Conservation (phyloP, 306 rosid species). For the Cucurbita moschata region DNA sequence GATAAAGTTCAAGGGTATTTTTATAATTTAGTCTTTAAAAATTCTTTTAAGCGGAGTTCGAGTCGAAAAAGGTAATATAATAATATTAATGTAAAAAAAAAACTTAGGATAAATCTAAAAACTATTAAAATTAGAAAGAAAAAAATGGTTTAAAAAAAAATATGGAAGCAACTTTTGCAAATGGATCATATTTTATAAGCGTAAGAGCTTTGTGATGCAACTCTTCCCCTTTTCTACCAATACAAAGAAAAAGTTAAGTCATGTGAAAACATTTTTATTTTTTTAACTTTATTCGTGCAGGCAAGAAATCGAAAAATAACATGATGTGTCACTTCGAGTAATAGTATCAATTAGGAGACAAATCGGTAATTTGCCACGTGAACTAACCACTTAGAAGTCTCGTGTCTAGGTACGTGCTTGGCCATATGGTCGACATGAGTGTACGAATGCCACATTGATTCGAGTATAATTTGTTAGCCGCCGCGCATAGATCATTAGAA, state of each 20-base stretch:
- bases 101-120: neutral
- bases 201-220: neutral
- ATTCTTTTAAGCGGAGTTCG: neutral
- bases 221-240: neutral
- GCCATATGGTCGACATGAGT: too few relatives aligned
- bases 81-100: neutral
- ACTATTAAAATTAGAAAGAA: neutral
- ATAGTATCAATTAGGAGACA: too few relatives aligned
- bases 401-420: too few relatives aligned
- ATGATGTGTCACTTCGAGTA: too few relatives aligned
- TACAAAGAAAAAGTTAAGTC: neutral
- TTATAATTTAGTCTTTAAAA: too few relatives aligned
- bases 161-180: neutral
- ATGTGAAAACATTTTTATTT: neutral
- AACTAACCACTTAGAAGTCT: too few relatives aligned
- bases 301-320: too few relatives aligned
- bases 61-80: neutral
- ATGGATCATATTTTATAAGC: neutral
- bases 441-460: too few relatives aligned
- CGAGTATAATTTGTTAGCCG: too few relatives aligned
- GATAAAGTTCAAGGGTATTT: neutral
- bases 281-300: too few relatives aligned
- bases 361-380: too few relatives aligned
- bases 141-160: neutral
- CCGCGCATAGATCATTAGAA: too few relatives aligned